Evolutionary conservation across 371 early-diverging fungal species (phyloP).

Genomic region (Mucor racemosus): DNA sequence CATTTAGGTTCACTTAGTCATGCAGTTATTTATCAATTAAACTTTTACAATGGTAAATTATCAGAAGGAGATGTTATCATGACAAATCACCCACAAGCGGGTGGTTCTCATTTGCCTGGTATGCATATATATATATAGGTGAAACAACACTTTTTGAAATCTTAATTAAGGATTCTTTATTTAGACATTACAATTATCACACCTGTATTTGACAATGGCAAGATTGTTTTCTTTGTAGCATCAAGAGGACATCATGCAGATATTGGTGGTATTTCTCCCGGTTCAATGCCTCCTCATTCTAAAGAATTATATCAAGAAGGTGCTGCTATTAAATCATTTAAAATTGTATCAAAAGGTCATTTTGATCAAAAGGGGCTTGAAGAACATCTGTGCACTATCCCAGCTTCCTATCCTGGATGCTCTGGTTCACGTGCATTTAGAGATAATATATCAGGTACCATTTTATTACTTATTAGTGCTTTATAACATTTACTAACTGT

Average conservation of each 20-base stretch:
- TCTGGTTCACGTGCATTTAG: slow-evolving; percentile 84
- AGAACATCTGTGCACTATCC: slow-evolving; percentile 75
- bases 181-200: slow-evolving; percentile 94
- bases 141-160: neutral
- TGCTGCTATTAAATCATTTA: slow-evolving; percentile 88
- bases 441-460: slow-evolving; percentile 80
- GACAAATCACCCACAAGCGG: slow-evolving; percentile 96
- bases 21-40: slow-evolving; percentile 90
- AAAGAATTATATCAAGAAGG: slow-evolving; percentile 93
- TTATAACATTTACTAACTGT: neutral
- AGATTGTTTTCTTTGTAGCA: slow-evolving; percentile 94
- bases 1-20: slow-evolving; percentile 94
- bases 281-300: slow-evolving; percentile 85
- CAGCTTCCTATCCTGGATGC: slow-evolving; percentile 86
- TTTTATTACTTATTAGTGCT: too few relatives aligned
- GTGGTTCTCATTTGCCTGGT: slow-evolving; percentile 93
- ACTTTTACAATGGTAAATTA: slow-evolving; percentile 65
- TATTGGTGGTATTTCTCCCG: slow-evolving; percentile 89
- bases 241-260: slow-evolving; percentile 97
- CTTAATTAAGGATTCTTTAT: neutral
- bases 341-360: slow-evolving; percentile 79
- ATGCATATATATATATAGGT: neutral
- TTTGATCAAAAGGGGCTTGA: slow-evolving; percentile 84
- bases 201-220: slow-evolving; percentile 86
- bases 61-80: slow-evolving; percentile 92